Conservation (phyloP, 1,284 basidiomycete genomes). For the Clitocybe nebularis region DNA sequence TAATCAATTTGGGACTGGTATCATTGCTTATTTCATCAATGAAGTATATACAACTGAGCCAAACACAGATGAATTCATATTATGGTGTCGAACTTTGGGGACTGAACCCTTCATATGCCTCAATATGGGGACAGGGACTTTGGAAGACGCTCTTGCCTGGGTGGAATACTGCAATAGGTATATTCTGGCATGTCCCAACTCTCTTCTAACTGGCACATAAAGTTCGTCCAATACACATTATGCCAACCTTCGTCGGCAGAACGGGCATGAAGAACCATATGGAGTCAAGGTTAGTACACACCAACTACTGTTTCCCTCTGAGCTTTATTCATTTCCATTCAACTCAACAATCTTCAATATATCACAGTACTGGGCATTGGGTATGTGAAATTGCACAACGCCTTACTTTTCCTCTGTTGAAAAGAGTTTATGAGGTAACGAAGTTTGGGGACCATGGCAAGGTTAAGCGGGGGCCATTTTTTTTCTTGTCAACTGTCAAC, state of each 20-base stretch:
- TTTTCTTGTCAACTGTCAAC: too few species aligned
- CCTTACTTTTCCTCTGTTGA: too few species aligned
- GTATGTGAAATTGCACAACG: constrained; percentile 18
- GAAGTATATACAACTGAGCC: not conserved
- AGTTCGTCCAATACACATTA: constrained; percentile 44
- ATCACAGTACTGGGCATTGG: constrained; percentile 33
- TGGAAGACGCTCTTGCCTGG: constrained; percentile 64
- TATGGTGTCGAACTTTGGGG: constrained; percentile 44
- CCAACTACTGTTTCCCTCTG: not conserved
- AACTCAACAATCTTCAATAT: too few species aligned
- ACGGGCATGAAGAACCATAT: constrained; percentile 57
- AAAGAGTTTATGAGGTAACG: too few species aligned
- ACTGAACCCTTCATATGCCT: constrained; percentile 61
- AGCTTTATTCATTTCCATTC: not conserved
- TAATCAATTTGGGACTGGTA: constrained; percentile 61
- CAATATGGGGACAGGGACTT: constrained; percentile 64
- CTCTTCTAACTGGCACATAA: not conserved
- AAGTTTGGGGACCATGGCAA: constrained; percentile 65
- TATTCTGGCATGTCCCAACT: constrained; percentile 4
- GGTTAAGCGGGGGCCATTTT: too few species aligned
- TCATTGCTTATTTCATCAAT: not conserved
- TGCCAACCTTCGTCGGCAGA: constrained; percentile 57
- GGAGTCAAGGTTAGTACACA: constrained; percentile 32
- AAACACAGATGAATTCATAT: constrained; percentile 35
- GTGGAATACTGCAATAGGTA: constrained; percentile 63